A percentile compares a stretch with the other conserved stretches of the same genome.
These are phyloP conservation scores for Trypanosoma mega DNA, from an alignment of 208 protist genomes.

Conservation along the genomic window DNA sequence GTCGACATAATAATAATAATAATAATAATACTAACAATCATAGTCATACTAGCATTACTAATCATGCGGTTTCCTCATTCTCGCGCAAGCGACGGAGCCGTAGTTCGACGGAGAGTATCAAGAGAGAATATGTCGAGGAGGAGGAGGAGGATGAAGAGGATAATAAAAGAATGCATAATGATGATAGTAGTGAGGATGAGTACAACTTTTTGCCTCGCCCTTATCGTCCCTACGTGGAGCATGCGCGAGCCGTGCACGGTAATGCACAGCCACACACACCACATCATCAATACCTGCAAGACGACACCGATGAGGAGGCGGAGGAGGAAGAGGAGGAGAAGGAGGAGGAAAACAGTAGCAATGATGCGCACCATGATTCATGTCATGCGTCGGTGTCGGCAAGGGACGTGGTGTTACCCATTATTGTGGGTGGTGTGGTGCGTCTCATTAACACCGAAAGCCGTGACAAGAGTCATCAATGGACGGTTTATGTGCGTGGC, in stretches of 20 bases:
- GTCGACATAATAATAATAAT: background rate
- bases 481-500: constrained; percentile 89
- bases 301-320: constrained; percentile 1
- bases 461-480: constrained; percentile 73
- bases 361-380: background rate
- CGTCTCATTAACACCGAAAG: constrained; percentile 63
- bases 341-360: background rate
- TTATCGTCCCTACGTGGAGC: background rate
- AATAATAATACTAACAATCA: no score
- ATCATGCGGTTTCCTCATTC: no score
- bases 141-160: background rate
- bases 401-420: constrained; percentile 31
- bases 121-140: no score
- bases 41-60: no score
- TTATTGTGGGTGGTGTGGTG: constrained; percentile 76
- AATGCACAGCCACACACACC: no score
- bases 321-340: constrained; percentile 1
- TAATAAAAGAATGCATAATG: constrained; percentile 1
- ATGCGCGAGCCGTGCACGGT: no score
- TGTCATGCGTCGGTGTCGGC: background rate
- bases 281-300: no score
- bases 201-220: background rate
- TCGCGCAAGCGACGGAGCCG: no score
- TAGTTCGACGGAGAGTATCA: no score
- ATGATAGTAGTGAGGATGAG: background rate